Evolutionary conservation across 805 yeast species (phyloP).

Genomic region (Candida nonsorbophila): DNA sequence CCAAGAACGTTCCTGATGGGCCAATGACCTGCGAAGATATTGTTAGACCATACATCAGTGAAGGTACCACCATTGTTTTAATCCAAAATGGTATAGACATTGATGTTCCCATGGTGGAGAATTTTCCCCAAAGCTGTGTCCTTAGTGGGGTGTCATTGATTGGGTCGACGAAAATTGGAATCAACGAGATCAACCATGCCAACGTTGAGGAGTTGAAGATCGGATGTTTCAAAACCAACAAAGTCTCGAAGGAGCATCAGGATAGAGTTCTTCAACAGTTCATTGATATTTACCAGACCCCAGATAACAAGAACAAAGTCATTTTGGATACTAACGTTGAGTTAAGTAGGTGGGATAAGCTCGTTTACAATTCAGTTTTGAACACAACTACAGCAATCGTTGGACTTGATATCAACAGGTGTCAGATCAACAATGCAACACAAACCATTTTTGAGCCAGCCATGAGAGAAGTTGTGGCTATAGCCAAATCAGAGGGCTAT

Average conservation of each 20-base stretch:
- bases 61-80: constrained; percentile 24
- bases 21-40: constrained; percentile 36
- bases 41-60: constrained; percentile 28
- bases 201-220: constrained; percentile 16
- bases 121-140: constrained; percentile 27
- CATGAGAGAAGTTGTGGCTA: constrained; percentile 58
- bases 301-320: constrained; percentile 16
- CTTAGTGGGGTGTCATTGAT: constrained; percentile 32
- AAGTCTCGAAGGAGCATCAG: constrained; percentile 5
- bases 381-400: constrained; percentile 31
- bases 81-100: constrained; percentile 38
- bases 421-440: constrained; percentile 30
- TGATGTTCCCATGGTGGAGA: constrained; percentile 24
- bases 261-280: constrained; percentile 13
- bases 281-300: constrained; percentile 22
- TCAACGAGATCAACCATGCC: constrained; percentile 15
- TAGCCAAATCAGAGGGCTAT: constrained; percentile 68
- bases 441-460: constrained; percentile 43
- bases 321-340: constrained; percentile 23
- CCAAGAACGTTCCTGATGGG: constrained; percentile 34
- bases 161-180: constrained; percentile 25
- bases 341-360: constrained; percentile 34
- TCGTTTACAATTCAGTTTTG: constrained; percentile 29
- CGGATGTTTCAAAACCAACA: constrained; percentile 17
- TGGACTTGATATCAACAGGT: constrained; percentile 27